Conservation (phyloP, 192 early-diverging fungal genomes). For the Coemansia sp. region DNA sequence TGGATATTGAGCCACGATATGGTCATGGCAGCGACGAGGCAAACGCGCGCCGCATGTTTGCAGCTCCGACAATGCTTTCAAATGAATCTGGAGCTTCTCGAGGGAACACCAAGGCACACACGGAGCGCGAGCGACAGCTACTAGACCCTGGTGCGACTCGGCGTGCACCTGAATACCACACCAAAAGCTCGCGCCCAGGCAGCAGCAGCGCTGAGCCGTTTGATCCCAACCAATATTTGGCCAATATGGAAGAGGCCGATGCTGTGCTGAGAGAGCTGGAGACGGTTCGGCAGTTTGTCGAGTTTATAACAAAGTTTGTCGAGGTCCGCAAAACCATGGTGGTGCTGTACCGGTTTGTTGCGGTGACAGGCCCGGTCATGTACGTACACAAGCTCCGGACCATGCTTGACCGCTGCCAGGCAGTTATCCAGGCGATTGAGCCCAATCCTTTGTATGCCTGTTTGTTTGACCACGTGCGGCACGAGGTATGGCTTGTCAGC, state of each 20-base stretch:
- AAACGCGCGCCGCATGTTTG: neutral
- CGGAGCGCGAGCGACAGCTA: neutral
- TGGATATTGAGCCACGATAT: neutral
- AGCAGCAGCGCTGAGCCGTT: conserved; percentile 17
- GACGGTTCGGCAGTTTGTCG: conserved; percentile 35
- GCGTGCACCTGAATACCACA: conserved; percentile 1
- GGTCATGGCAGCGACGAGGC: neutral
- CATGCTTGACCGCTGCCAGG: conserved; percentile 37
- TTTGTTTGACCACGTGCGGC: conserved; percentile 33
- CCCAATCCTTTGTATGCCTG: conserved; percentile 29
- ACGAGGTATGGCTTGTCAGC: conserved; percentile 41
- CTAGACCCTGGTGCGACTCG: neutral
- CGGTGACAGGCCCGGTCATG: conserved; percentile 48
- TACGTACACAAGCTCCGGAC: conserved; percentile 29
- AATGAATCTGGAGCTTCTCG: neutral
- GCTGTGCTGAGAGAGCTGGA: conserved; percentile 35
- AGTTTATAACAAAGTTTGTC: conserved; percentile 41
- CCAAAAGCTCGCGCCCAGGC: neutral
- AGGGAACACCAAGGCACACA: neutral
- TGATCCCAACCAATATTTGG: conserved; percentile 36
- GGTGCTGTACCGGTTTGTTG: conserved; percentile 49
- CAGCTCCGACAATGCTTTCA: neutral
- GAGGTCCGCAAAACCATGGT: conserved; percentile 54
- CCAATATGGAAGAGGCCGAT: conserved; percentile 35
- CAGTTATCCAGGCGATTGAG: conserved; percentile 20